These are phyloP conservation scores for Acanthamoeba triangularis DNA, from an alignment of 208 protist genomes.

Conservation along the genomic window DNA sequence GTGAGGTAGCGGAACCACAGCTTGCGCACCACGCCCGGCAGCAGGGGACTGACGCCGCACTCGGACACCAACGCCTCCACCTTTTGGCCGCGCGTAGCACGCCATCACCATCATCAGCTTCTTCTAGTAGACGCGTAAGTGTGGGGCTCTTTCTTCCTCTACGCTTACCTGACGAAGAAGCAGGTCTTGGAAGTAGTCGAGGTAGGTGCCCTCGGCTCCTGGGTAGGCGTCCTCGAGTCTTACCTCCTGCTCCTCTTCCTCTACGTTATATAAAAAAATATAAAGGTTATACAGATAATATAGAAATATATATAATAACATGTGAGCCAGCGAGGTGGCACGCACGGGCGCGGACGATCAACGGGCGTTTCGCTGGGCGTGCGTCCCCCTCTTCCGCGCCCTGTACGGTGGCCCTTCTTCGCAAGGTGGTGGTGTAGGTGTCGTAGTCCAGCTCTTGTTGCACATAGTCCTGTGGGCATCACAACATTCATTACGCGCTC, in stretches of 20 bases:
- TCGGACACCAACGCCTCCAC: neutral
- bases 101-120: neutral
- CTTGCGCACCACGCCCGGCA: neutral
- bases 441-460: conserved; percentile 16
- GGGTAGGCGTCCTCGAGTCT: neutral
- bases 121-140: neutral
- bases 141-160: no score
- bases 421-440: neutral
- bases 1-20: conserved; percentile 32
- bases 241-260: neutral
- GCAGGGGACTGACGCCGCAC: neutral
- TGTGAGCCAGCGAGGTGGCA: no score
- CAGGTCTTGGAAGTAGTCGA: conserved; percentile 40
- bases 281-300: neutral
- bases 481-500: neutral
- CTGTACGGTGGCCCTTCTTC: neutral
- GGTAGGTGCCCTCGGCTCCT: neutral
- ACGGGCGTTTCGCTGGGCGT: neutral
- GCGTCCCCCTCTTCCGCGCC: neutral
- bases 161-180: conserved; percentile 2
- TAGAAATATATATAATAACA: neutral
- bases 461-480: neutral
- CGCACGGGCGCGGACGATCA: no score
- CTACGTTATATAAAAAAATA: neutral
- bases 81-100: neutral